Evolutionary conservation across 495 filamentous ascomycete species (phyloP).

Genomic region (Daldinia vernicosa): DNA sequence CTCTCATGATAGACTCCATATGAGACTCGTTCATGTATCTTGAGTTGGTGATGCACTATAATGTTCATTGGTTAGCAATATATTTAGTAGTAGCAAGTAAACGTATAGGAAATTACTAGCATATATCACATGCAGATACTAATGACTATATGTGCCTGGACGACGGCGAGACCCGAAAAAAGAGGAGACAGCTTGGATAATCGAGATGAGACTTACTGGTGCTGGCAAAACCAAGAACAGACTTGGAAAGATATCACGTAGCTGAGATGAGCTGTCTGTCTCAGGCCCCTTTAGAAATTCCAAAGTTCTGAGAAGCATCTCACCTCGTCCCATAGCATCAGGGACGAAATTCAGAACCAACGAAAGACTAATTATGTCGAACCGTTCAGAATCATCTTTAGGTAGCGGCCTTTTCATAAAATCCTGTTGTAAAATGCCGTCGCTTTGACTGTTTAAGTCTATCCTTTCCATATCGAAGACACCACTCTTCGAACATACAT

Average conservation of each 20-base stretch:
- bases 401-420: constrained; percentile 93
- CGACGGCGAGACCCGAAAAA: not conserved
- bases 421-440: constrained; percentile 84
- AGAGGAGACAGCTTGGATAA: not conserved
- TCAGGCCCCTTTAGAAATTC: constrained; percentile 64
- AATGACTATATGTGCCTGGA: not conserved
- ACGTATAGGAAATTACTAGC: not conserved
- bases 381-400: constrained; percentile 64
- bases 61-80: constrained; percentile 15
- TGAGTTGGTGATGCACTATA: constrained; percentile 82
- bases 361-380: constrained; percentile 92
- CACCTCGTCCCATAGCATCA: constrained; percentile 74
- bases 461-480: constrained; percentile 82
- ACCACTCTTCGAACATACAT: constrained; percentile 78
- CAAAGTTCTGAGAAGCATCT: constrained; percentile 83
- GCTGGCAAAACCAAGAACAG: constrained; percentile 92
- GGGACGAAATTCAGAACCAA: constrained; percentile 96
- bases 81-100: not conserved
- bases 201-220: constrained; percentile 50
- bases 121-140: not conserved
- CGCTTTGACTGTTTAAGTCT: constrained; percentile 86
- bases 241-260: constrained; percentile 66
- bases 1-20: constrained; percentile 75
- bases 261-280: constrained; percentile 27
- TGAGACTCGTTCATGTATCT: constrained; percentile 83